Evolutionary conservation across 2,329 filamentous ascomycete genomes (phyloP), one percentile per base, ranked within the genome.

Genomic region (Sporothrix sp.): DNA sequence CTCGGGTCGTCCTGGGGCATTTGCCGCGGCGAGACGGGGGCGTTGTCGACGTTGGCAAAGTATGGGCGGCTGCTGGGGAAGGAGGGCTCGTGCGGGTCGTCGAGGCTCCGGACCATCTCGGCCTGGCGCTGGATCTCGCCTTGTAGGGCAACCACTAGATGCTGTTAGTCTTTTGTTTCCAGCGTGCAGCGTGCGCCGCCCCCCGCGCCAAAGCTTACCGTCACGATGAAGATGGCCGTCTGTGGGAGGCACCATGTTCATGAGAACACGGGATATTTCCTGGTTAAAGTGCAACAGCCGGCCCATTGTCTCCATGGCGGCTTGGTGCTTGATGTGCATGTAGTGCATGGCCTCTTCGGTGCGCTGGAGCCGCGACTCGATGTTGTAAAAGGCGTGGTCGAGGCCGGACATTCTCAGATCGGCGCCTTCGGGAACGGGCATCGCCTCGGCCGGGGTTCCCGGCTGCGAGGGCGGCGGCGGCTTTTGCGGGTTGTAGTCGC

Each of bases 11-110:
- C 90, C 61, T 90, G 85, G 9, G 89, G 81, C 57, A 90, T 70
- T 67, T 95, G 90, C 56, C 89, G 82, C 18, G 91, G 91, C 36
- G 91, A 97, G 35, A 95, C 77, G 10, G 90, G 89, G 1, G 84
- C 78, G 54, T 86, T 82, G 56, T 90, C 86, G 21, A 86, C 68
- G 58, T 74, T 77, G 38, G 77, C 70, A 58, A 87, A 82, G 65
- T 82, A 86, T 43, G 78, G 75, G 55, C 80, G 81, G 54, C 82
- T 79, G 54, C 76, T 78, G 28, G 78, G 76, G 60, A 82, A 75
- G 43, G 79, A 71, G 54, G 73, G 73, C 52, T 94, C 89, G 52
- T 83, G 81, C 32, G 81, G 76, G 58, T 85, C 80, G 39, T 83
- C 79, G 32, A 79, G 65, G 14, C 71, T 65, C 50, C 78, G 71